Percentiles rank a stretch among this genome's conserved stretches.
Evolutionary conservation across 345 rosid genomes (phyloP).

Genomic region (Boechera retrofracta): DNA sequence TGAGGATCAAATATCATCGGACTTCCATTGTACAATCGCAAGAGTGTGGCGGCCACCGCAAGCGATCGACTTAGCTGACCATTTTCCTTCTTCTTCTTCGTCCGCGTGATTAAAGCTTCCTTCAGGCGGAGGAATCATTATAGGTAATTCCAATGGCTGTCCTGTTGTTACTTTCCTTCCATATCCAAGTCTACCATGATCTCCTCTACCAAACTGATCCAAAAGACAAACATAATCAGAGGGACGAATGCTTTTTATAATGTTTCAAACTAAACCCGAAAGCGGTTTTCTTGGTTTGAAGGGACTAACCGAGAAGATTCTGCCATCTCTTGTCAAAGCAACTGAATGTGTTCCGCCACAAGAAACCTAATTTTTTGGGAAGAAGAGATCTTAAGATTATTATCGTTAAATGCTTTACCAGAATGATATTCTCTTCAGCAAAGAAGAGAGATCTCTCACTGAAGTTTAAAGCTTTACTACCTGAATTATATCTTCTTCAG

Average conservation of each 20-base stretch:
- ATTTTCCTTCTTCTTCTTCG: conserved; percentile 61
- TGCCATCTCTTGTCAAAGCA: conserved; percentile 88
- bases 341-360: conserved; percentile 99
- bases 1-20: conserved; percentile 29
- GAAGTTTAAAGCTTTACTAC: conserved; percentile 36
- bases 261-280: neutral
- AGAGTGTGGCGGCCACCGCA: conserved; percentile 95
- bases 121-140: conserved; percentile 59
- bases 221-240: conserved; percentile 6
- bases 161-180: conserved; percentile 94
- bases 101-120: conserved; percentile 40
- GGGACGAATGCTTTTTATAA: neutral
- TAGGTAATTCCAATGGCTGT: conserved; percentile 89
- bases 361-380: conserved; percentile 61
- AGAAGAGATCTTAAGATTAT: conserved; percentile 26
- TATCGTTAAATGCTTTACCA: conserved; percentile 46
- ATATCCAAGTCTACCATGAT: conserved; percentile 92
- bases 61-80: conserved; percentile 81
- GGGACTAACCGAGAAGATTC: conserved; percentile 83
- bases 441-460: conserved; percentile 48
- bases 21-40: conserved; percentile 78
- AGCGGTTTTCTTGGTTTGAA: neutral
- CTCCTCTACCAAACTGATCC: conserved; percentile 94
- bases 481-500: conserved; percentile 86
- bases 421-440: conserved; percentile 51